phyloP scores from a whole-genome alignment of 2,329 filamentous ascomycete genomes.

The Paramyrothecium roridum region DNA sequence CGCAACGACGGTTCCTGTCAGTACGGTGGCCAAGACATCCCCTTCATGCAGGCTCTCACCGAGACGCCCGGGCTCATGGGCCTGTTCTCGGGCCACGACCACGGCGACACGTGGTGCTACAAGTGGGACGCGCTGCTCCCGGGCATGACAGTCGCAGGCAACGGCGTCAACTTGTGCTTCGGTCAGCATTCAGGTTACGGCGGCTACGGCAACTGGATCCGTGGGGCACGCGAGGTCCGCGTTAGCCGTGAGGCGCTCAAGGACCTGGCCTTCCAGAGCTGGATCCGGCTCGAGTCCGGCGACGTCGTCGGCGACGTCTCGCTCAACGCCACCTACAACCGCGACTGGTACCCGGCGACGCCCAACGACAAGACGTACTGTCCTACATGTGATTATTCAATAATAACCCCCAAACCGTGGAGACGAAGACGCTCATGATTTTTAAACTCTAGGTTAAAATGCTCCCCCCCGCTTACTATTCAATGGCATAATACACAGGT shows the following conservation, averaged over 20 bases:
- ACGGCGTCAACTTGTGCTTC: conserved; percentile 51
- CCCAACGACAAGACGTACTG: conserved; percentile 30
- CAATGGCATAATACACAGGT: background rate
- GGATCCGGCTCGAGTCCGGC: conserved; percentile 58
- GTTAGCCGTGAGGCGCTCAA: conserved; percentile 39
- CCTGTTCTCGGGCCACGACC: conserved; percentile 65
- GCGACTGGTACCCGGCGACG: conserved; percentile 48
- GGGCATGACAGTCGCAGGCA: conserved; percentile 32
- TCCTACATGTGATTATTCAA: background rate
- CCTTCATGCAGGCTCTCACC: conserved; percentile 61
- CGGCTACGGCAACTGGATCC: conserved; percentile 63
- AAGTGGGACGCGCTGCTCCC: conserved; percentile 39
- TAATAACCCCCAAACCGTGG: background rate
- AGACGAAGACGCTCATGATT: background rate
- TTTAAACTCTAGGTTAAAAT: background rate
- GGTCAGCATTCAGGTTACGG: conserved; percentile 68
- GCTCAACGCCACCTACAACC: conserved; percentile 58
- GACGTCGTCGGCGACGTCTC: conserved; percentile 46
- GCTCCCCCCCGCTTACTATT: background rate
- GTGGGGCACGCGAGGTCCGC: conserved; percentile 56
- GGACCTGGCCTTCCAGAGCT: conserved; percentile 48
- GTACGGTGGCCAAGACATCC: conserved; percentile 49
- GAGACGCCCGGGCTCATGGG: conserved; percentile 52
- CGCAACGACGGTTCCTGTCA: conserved; percentile 30
- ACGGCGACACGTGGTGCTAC: conserved; percentile 58